Evolutionary conservation across 73 alveolate species (phyloP).

Genomic region (Paraurostyla sp.): DNA sequence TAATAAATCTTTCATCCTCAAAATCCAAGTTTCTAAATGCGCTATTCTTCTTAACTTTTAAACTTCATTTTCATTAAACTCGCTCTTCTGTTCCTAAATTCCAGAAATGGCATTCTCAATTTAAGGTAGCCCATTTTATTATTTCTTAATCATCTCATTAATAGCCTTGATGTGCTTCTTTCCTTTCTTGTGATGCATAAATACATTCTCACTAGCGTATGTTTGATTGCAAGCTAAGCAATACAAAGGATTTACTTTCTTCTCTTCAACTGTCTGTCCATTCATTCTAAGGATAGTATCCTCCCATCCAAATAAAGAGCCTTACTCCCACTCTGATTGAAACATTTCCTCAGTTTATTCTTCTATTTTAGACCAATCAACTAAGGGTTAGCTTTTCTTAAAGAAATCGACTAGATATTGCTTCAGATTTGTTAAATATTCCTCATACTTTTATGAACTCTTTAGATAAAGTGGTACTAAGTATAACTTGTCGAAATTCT

Average conservation of each 20-base stretch:
- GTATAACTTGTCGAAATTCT: slow-evolving; percentile 86
- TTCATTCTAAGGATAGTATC: slow-evolving; percentile 52
- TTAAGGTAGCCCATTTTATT: background rate
- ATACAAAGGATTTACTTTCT: slow-evolving; percentile 59
- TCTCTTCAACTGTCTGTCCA: slow-evolving; percentile 32
- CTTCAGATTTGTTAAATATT: slow-evolving; percentile 72
- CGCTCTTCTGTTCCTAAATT: slow-evolving; percentile 4
- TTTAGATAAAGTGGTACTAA: slow-evolving; percentile 81
- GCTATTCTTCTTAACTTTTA: slow-evolving; percentile 78
- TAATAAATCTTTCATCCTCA: slow-evolving; percentile 85
- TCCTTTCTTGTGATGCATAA: slow-evolving; percentile 92
- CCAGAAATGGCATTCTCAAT: background rate
- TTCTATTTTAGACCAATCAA: slow-evolving; percentile 68
- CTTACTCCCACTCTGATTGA: slow-evolving; percentile 79
- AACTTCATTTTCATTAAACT: slow-evolving; percentile 18
- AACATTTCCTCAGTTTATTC: slow-evolving; percentile 62
- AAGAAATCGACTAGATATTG: slow-evolving; percentile 76
- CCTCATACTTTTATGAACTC: slow-evolving; percentile 61
- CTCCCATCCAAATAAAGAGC: slow-evolving; percentile 83
- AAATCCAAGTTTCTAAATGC: slow-evolving; percentile 84
- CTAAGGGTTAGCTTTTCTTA: slow-evolving; percentile 78
- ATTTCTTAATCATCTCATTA: slow-evolving; percentile 57
- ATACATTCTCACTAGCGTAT: slow-evolving; percentile 90
- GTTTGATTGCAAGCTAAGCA: slow-evolving; percentile 90
- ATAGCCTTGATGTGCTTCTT: slow-evolving; percentile 90